Evolutionary conservation across 192 early-diverging fungal genomes (phyloP).

Genomic region (Backusella australiensis): DNA sequence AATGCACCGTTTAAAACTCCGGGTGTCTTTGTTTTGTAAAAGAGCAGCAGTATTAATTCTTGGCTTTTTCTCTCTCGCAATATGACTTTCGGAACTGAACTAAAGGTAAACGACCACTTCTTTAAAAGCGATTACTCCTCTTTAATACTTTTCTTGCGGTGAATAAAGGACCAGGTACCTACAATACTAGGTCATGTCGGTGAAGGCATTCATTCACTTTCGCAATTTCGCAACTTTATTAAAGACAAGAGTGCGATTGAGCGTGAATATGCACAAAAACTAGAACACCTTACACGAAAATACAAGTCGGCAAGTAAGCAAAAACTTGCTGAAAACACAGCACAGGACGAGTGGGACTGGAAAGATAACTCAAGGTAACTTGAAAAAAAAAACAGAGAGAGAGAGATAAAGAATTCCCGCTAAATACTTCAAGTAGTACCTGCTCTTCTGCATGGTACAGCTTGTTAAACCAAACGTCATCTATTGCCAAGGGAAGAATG

Average conservation of each 20-base stretch:
- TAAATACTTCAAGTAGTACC: constrained; percentile 37
- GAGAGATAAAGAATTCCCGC: neutral
- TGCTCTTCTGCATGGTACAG: constrained; percentile 56
- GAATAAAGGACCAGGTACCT: constrained; percentile 50
- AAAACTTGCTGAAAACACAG: neutral
- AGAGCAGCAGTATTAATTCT: neutral
- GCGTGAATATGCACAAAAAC: constrained; percentile 64
- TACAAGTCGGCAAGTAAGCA: constrained; percentile 46
- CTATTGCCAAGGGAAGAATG: constrained; percentile 46
- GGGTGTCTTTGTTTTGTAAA: neutral
- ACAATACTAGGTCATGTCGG: constrained; percentile 48
- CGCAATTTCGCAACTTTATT: constrained; percentile 68
- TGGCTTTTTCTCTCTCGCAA: neutral
- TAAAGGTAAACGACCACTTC: constrained; percentile 13
- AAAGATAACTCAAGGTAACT: constrained; percentile 41
- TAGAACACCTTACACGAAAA: constrained; percentile 62
- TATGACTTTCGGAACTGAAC: constrained; percentile 29
- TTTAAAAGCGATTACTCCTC: neutral
- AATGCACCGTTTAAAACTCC: neutral
- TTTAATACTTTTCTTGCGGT: neutral
- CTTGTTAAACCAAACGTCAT: constrained; percentile 57
- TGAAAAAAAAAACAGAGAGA: neutral
- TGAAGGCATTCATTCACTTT: constrained; percentile 57
- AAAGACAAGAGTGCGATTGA: constrained; percentile 69
- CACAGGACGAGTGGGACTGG: constrained; percentile 33